Conservation (phyloP, 2,329 filamentous ascomycete species). For the Clonostachys rhizophaga region DNA sequence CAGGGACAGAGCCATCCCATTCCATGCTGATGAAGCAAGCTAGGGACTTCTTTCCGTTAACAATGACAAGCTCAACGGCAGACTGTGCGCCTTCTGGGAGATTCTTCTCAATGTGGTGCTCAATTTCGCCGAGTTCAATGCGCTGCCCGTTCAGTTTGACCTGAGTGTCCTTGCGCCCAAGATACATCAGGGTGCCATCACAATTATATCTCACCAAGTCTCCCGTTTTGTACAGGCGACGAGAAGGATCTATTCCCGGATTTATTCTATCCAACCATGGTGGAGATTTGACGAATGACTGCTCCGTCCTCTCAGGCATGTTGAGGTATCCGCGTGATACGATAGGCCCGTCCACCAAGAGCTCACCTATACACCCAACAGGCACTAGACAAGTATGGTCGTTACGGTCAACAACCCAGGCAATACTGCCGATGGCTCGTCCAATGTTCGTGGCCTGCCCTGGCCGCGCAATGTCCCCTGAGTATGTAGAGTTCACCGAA, state of each 20-base stretch:
- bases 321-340: slow-evolving; percentile 45
- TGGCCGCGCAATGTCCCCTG: slow-evolving; percentile 2
- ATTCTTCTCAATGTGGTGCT: neutral
- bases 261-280: slow-evolving; percentile 18
- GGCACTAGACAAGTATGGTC: slow-evolving; percentile 12
- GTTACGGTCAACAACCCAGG: slow-evolving; percentile 15
- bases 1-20: neutral
- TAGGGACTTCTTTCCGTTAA: neutral
- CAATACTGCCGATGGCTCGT: slow-evolving; percentile 1
- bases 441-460: slow-evolving; percentile 5
- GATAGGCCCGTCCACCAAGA: slow-evolving; percentile 36
- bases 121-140: slow-evolving; percentile 30
- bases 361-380: slow-evolving; percentile 31
- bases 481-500: slow-evolving; percentile 4
- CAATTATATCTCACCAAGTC: neutral
- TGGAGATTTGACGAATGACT: slow-evolving; percentile 23
- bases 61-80: slow-evolving; percentile 4
- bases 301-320: slow-evolving; percentile 17
- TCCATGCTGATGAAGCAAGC: neutral
- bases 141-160: slow-evolving; percentile 49
- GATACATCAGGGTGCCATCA: slow-evolving; percentile 1
- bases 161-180: slow-evolving; percentile 14
- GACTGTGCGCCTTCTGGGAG: neutral
- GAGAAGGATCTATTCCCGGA: neutral
- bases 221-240: slow-evolving; percentile 26